phyloP scores from a whole-genome alignment of 1,139 yeast genomes.

The Barnettozyma hawaiiensis region DNA sequence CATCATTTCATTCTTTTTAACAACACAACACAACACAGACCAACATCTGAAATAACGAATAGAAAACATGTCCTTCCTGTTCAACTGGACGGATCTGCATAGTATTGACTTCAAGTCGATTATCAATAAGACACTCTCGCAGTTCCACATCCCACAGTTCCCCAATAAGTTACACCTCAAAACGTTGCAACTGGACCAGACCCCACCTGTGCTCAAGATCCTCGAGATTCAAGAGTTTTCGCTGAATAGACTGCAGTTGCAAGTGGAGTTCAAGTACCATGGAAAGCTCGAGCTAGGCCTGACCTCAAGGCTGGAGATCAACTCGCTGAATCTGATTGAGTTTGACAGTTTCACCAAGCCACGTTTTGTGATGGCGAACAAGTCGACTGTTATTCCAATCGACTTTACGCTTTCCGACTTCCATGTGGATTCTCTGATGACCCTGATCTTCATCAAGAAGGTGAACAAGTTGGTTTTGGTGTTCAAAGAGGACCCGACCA shows the following conservation, averaged over 20 bases:
- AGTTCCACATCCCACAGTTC: conserved; percentile 15
- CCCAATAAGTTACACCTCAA: conserved; percentile 18
- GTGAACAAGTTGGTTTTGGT: conserved; percentile 19
- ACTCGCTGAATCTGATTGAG: conserved; percentile 20
- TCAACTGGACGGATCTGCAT: conserved; percentile 23
- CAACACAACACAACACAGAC: neutral
- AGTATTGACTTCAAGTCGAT: conserved; percentile 16
- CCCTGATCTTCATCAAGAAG: conserved; percentile 21
- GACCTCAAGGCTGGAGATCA: conserved; percentile 22
- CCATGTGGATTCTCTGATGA: conserved; percentile 18
- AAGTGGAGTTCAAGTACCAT: conserved; percentile 18
- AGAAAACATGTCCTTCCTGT: conserved; percentile 25
- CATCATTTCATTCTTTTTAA: neutral
- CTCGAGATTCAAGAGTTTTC: conserved; percentile 21
- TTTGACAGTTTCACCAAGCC: conserved; percentile 25
- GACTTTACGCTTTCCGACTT: conserved; percentile 18
- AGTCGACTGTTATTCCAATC: conserved; percentile 23
- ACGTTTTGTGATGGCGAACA: conserved; percentile 20
- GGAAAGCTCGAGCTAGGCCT: conserved; percentile 19
- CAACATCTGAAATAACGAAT: neutral
- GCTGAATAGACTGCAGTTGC: conserved; percentile 5
- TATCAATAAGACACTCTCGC: conserved; percentile 15
- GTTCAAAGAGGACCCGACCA: conserved; percentile 23
- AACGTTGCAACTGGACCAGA: conserved; percentile 13
- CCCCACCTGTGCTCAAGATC: conserved; percentile 20